phyloP scores from a whole-genome alignment of 352 stramenopile species.

The Phytophthora crassamura region DNA sequence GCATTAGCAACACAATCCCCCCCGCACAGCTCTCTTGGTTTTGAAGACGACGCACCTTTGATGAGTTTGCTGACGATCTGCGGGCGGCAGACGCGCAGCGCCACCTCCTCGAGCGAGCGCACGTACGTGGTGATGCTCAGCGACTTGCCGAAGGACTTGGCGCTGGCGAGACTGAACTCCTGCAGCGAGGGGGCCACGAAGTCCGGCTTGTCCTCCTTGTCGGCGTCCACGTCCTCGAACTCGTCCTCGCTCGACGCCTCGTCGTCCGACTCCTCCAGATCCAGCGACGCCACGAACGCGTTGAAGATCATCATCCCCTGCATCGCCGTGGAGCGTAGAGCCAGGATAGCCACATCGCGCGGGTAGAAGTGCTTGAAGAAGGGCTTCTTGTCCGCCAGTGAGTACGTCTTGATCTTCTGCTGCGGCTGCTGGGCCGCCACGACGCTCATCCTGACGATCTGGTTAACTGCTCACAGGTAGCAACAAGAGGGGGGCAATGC shows the following conservation, averaged over 20 bases:
- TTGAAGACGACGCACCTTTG: constrained; percentile 55
- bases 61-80: constrained; percentile 80
- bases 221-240: constrained; percentile 47
- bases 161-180: constrained; percentile 60
- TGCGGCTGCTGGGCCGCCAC: constrained; percentile 49
- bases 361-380: constrained; percentile 87
- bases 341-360: constrained; percentile 69
- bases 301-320: constrained; percentile 84
- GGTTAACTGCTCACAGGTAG: background rate
- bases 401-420: constrained; percentile 53
- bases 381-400: constrained; percentile 83
- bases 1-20: constrained; percentile 4
- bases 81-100: constrained; percentile 57
- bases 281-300: constrained; percentile 75
- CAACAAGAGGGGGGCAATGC: background rate
- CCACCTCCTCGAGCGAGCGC: constrained; percentile 76
- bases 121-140: constrained; percentile 84
- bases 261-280: constrained; percentile 65
- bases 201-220: constrained; percentile 47
- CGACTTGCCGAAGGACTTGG: constrained; percentile 79
- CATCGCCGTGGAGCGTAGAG: constrained; percentile 63
- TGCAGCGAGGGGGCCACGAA: constrained; percentile 62
- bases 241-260: constrained; percentile 52
- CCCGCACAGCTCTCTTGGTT: background rate
- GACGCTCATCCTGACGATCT: constrained; percentile 55